A percentile compares a stretch with the other conserved stretches of the same genome.
phyloP scores from a whole-genome alignment of 2,329 filamentous ascomycete genomes.

The Cladosporium cucumerinum region DNA sequence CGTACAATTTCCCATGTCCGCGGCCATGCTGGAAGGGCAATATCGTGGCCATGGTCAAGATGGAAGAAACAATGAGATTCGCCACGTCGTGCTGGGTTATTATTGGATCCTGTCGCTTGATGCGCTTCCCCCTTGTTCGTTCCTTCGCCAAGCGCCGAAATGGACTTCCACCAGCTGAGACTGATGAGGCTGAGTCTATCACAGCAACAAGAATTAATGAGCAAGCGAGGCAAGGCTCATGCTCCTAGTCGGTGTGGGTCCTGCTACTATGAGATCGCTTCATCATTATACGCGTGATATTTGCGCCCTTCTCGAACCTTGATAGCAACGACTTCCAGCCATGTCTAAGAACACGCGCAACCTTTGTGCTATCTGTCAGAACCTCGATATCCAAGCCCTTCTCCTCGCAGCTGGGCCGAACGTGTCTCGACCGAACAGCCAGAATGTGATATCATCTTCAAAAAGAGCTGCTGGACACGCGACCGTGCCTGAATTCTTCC shows the following conservation, averaged over 20 bases:
- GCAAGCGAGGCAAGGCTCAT: background rate
- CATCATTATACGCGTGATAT: background rate
- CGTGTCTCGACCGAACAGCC: background rate
- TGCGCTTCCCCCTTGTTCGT: background rate
- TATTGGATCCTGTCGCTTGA: background rate
- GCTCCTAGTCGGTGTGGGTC: background rate
- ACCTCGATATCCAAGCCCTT: background rate
- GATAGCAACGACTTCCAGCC: background rate
- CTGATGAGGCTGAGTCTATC: background rate
- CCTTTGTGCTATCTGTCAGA: background rate
- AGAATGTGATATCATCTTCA: background rate
- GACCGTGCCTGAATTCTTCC: constrained; percentile 2
- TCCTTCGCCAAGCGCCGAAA: background rate
- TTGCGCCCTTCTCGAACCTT: background rate
- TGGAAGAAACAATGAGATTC: background rate
- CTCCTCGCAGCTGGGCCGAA: background rate
- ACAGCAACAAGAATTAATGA: background rate
- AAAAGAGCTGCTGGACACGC: background rate
- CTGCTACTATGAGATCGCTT: background rate
- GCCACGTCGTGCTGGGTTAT: background rate
- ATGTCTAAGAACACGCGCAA: background rate
- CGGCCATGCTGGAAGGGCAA: background rate
- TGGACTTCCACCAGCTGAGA: background rate
- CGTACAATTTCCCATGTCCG: background rate
- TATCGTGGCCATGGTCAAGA: background rate